Evolutionary conservation across 2,329 filamentous ascomycete species (phyloP).

Genomic region (Neurospora sp.): DNA sequence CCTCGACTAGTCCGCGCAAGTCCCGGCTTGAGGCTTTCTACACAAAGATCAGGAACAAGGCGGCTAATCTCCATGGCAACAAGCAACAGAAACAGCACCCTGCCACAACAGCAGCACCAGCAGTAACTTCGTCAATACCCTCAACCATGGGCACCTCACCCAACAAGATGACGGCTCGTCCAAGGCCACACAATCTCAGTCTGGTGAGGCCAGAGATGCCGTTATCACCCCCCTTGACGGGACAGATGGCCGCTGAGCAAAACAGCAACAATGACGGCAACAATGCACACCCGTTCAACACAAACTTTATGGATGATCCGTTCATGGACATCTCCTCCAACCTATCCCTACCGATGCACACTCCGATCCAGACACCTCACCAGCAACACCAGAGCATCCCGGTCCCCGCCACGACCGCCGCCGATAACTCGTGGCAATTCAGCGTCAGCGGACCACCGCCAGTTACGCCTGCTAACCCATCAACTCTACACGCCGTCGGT

Average conservation of each 20-base stretch:
- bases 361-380: conserved; percentile 5
- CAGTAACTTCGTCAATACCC: conserved; percentile 3
- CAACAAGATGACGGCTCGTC: conserved; percentile 1
- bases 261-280: conserved; percentile 1
- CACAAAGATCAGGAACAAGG: conserved; percentile 22
- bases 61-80: conserved; percentile 11
- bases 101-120: background rate
- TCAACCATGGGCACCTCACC: conserved; percentile 12
- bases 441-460: conserved; percentile 1
- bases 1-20: conserved; percentile 17
- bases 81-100: conserved; percentile 3
- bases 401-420: background rate
- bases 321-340: conserved; percentile 13
- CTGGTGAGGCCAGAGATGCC: conserved; percentile 10
- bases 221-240: conserved; percentile 14
- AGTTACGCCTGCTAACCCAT: conserved; percentile 6
- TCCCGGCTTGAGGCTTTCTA: conserved; percentile 22
- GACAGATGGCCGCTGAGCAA: conserved; percentile 3
- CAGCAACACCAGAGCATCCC: conserved; percentile 14
- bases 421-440: background rate
- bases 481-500: conserved; percentile 10
- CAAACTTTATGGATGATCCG: conserved; percentile 21
- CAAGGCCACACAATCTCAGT: conserved; percentile 6
- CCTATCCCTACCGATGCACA: background rate
- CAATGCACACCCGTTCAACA: conserved; percentile 12